Evolutionary conservation across 441 rosid genomes (phyloP), one percentile per base, ranked within the genome.

Genomic region (Pelargonium cotyledonis): DNA sequence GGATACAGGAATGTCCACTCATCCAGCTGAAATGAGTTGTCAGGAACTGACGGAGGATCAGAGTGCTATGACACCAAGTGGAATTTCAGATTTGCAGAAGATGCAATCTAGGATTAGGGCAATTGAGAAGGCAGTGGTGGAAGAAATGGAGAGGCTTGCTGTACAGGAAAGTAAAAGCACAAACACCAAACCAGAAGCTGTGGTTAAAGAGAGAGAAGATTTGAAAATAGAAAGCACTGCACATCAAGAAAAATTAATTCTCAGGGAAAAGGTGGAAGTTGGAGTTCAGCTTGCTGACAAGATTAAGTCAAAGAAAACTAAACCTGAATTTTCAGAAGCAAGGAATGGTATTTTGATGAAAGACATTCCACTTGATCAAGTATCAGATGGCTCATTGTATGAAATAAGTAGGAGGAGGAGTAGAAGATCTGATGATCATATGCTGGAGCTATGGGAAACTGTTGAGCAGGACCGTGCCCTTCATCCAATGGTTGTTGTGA

Each of bases 291-390:
- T 70, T 64, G 12, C 81, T 65, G 80, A 65, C 63, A 77, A 78
- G 57, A 72, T 76, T n/a, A 80, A 78, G 81, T 66, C 76, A 61
- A 77, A 66, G 55, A 77, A 74, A 71, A 80, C 78, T 58, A 83
- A 68, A 65, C 78, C 80, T 29, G 76, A 70, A 63, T 47, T 64
- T 71, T 61, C 83, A 43, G 90, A 80, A 73, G 61, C 18, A 69
- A 83, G 73, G 75, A 75, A 74, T 62, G 85, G 83, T 68, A 76
- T 75, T 55, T 74, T 78, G 79, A 80, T 87, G 93, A 95, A 92
- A 84, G 99, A 95, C 75, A 95, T 95, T 73, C 95, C 79, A 0
- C 96, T 95, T 6, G 99, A 95, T 84, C 91, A 89, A 65, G 89
- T 80, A 64, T 89, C 93, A 58, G 86, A 88, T 70, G 78, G 78